Conservation (phyloP, 75 land plant genomes). For the Cryptomeria japonica region DNA sequence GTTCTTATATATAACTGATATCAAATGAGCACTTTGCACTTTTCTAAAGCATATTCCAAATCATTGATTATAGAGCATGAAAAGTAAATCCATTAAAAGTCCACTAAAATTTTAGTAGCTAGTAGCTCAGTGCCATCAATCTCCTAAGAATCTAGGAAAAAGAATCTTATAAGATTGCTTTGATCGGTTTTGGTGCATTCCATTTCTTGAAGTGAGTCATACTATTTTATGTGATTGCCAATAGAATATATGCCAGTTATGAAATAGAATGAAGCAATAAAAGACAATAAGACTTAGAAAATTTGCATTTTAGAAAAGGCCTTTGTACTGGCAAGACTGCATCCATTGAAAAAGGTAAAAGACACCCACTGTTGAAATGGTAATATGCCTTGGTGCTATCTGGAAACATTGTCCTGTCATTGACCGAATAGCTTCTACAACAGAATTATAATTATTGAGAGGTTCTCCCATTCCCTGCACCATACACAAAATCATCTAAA, state of each 20-base stretch:
- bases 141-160: not conserved
- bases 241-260: not conserved
- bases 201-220: not conserved
- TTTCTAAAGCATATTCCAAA: not conserved
- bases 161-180: not conserved
- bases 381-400: constrained; percentile 85
- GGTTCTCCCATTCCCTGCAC: constrained; percentile 99
- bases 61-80: not conserved
- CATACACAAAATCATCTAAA: constrained; percentile 2
- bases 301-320: not conserved
- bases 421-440: constrained; percentile 78
- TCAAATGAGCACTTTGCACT: not conserved
- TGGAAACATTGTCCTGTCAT: constrained; percentile 86
- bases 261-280: not conserved
- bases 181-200: not conserved
- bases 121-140: not conserved
- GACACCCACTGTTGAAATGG: constrained; percentile 82
- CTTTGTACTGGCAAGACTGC: not conserved
- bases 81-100: not conserved
- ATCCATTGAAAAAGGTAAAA: not conserved
- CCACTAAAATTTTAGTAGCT: not conserved
- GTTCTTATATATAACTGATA: not conserved
- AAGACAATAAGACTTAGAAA: not conserved
- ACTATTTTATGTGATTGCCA: not conserved
- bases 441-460: constrained; percentile 84